Conservation (phyloP, 345 rosid genomes). For the Lepidium africanum region DNA sequence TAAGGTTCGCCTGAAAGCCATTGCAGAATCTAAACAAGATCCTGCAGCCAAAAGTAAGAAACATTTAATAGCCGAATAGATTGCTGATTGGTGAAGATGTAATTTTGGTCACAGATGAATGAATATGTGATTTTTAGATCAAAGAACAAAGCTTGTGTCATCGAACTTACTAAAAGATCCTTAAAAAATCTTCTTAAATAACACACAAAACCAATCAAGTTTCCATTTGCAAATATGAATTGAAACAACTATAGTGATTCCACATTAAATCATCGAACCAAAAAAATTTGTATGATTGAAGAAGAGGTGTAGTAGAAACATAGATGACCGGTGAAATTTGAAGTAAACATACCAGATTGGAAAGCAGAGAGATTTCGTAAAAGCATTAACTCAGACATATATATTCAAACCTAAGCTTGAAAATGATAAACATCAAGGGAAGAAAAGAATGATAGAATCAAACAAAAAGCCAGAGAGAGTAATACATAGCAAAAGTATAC, state of each 20-base stretch:
- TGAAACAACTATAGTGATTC: background rate
- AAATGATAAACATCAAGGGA: background rate
- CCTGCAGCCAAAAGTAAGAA: background rate
- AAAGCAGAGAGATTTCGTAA: background rate
- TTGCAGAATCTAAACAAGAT: conserved; percentile 30
- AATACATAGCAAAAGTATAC: background rate
- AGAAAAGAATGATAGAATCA: background rate
- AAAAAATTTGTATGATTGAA: background rate
- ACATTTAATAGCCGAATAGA: background rate
- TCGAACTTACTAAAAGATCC: background rate
- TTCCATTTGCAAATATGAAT: background rate
- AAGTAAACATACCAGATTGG: background rate
- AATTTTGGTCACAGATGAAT: background rate
- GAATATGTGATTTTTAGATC: background rate
- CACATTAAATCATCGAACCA: background rate
- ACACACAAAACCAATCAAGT: background rate
- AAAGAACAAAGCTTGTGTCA: background rate
- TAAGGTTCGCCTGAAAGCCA: conserved; percentile 54
- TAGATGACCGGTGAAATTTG: background rate
- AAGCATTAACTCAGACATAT: background rate
- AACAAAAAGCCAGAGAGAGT: background rate
- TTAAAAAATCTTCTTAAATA: background rate
- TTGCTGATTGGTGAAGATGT: background rate
- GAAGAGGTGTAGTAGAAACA: background rate
- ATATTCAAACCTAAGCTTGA: conserved; percentile 3